Base-by-base conservation (phyloP, 805 yeast species). In the Myxozyma geophila region DNA sequence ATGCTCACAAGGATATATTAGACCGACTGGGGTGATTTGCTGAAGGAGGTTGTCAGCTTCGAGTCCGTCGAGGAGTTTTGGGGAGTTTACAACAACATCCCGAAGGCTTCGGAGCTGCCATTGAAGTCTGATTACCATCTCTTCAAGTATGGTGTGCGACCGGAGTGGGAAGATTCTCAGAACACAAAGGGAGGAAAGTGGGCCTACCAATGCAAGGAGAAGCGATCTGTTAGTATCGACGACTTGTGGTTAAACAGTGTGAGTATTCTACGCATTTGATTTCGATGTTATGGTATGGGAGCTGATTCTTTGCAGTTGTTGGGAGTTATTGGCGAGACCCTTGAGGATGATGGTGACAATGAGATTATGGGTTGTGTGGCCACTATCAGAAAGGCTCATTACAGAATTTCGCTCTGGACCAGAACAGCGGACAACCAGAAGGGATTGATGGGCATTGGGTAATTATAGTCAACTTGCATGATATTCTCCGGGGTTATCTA, bases 11-110 rank as follows among this genome's bases (percentile, higher is more conserved):
- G n/a, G n/a, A 19, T 19, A 7, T 9, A 41, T 8, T 17, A 64
- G 70, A 96, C 91, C 79, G 86, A 90, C 73, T 93, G 98, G 98
- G 84, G 90, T 60, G 96, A 92, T 74, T 83, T 92, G 70, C 83
- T 95, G 74, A 92, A 92, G 80, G 96, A 97, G 62, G 96, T 95
- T 57, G 93, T 92, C 71, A 85, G 96, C 28, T 91, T 95, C 73
- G 84, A 87, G 60, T 86, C 97, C n/a, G 98, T 95, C 58, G 99
- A 95, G 81, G 98, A 93, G 78, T 95, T 95, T 81, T 95, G 99
- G 99, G 99, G 98, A 33, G 88, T 93, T 70, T 89, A 86, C 82
- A 92, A 95, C 78, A 89, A 96, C 49, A 87, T 95, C 72, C 98
- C 98, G 70, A 86, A 86, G 72, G 97, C 96, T 57, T 85, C 86